These are phyloP conservation scores for Coemansia sp. DNA, from an alignment of 192 early-diverging fungal genomes.

Conservation along the genomic window DNA sequence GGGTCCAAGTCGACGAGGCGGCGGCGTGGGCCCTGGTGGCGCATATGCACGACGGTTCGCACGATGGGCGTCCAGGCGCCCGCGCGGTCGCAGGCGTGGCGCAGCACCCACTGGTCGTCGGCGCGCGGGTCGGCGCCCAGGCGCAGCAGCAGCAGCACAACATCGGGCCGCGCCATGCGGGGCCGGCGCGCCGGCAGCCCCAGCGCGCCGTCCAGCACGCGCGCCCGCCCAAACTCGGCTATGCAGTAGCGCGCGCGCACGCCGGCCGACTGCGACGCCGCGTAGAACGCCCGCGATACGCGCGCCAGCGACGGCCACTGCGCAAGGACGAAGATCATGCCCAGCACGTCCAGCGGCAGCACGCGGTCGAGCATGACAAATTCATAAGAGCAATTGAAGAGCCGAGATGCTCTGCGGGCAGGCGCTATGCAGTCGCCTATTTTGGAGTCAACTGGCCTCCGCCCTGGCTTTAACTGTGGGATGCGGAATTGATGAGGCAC, in stretches of 20 bases:
- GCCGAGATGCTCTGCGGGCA: too few relatives aligned
- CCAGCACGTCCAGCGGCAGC: constrained; percentile 50
- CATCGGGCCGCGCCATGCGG: constrained; percentile 27
- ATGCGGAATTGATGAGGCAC: too few relatives aligned
- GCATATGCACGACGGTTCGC: constrained; percentile 27
- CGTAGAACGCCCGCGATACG: constrained; percentile 34
- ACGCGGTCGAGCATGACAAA: constrained; percentile 13
- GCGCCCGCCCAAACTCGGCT: constrained; percentile 37
- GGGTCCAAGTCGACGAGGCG: neutral
- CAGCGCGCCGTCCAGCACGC: constrained; percentile 34
- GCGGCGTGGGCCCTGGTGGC: neutral
- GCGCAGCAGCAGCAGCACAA: constrained; percentile 45
- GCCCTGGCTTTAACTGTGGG: too few relatives aligned
- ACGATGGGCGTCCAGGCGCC: constrained; percentile 29
- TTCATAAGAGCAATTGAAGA: neutral
- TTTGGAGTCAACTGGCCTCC: neutral
- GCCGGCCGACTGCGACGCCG: constrained; percentile 29
- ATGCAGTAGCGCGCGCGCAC: constrained; percentile 46
- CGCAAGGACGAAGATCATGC: constrained; percentile 46
- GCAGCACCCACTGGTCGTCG: constrained; percentile 52
- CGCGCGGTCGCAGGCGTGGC: constrained; percentile 32
- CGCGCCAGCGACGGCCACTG: constrained; percentile 49
- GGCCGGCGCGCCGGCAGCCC: constrained; percentile 39
- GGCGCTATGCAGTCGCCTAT: too few relatives aligned
- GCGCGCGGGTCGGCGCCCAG: constrained; percentile 49